These are phyloP conservation scores for Stephania cephalantha DNA, from an alignment of 164 flowering plant genomes.

Conservation along the genomic window DNA sequence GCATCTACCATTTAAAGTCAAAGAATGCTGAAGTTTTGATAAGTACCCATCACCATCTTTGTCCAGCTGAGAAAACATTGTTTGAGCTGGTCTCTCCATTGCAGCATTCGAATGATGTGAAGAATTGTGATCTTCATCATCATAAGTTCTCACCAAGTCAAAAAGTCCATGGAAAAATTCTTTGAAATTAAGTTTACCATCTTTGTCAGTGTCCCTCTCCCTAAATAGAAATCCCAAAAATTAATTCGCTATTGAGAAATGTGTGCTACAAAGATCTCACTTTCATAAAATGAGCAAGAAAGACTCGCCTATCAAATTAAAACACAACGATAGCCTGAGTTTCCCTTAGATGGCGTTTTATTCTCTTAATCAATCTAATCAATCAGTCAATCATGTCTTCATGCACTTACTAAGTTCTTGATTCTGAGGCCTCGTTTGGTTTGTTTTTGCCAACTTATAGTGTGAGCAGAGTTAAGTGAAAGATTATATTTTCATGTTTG, in stretches of 20 bases:
- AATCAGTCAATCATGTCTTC: too few species aligned
- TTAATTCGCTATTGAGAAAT: background rate
- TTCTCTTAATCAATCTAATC: background rate
- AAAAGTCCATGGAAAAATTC: slow-evolving; percentile 97
- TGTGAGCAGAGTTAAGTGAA: too few species aligned
- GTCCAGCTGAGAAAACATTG: slow-evolving; percentile 71
- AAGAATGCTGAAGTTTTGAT: background rate
- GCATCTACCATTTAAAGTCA: background rate
- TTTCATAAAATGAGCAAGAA: background rate
- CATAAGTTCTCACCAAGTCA: slow-evolving; percentile 81
- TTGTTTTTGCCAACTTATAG: too few species aligned
- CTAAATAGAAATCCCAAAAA: slow-evolving; percentile 27
- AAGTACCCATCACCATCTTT: slow-evolving; percentile 81
- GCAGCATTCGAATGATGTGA: slow-evolving; percentile 46
- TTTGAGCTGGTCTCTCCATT: slow-evolving; percentile 63
- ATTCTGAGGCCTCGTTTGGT: background rate
- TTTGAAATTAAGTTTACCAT: slow-evolving; percentile 79
- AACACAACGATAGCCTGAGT: background rate
- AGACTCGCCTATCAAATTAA: background rate
- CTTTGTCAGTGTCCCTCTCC: slow-evolving; percentile 90
- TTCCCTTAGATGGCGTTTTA: background rate
- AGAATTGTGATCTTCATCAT: slow-evolving; percentile 56
- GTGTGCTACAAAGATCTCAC: background rate
- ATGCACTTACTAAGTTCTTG: too few species aligned
- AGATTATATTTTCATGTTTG: too few species aligned